Percentiles rank a stretch among this genome's conserved stretches.
Evolutionary conservation across 805 yeast genomes (phyloP).

Genomic region (Komagataella phaffii): DNA sequence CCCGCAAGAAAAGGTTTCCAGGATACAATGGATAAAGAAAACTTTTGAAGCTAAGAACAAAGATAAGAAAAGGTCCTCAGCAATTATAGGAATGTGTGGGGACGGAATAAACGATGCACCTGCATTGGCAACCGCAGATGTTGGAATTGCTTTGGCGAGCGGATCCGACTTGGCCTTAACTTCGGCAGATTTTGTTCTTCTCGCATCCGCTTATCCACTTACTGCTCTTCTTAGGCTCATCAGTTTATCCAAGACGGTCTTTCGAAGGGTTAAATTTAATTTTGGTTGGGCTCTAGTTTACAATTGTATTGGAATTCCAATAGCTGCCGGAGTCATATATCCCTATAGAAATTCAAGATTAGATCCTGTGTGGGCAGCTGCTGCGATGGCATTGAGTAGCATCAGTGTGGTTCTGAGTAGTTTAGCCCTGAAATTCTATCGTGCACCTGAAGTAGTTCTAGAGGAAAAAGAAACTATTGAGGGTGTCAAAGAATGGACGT

Average conservation of each 20-base stretch:
- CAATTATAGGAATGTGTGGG: constrained; percentile 64
- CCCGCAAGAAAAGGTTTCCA: constrained; percentile 59
- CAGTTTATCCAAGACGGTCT: constrained; percentile 34
- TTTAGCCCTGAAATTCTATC: constrained; percentile 33
- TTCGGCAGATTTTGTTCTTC: constrained; percentile 59
- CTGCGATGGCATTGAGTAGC: constrained; percentile 51
- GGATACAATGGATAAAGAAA: constrained; percentile 40
- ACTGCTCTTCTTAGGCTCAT: constrained; percentile 40
- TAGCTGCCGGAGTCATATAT: constrained; percentile 56
- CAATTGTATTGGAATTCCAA: constrained; percentile 43
- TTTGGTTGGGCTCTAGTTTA: constrained; percentile 48
- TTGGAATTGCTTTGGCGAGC: constrained; percentile 64
- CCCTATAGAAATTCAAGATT: constrained; percentile 40
- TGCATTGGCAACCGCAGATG: constrained; percentile 60
- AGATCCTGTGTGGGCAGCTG: constrained; percentile 55
- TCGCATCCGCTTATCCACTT: constrained; percentile 38
- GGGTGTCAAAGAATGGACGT: background rate
- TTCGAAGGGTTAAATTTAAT: constrained; percentile 40
- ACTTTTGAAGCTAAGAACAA: constrained; percentile 16
- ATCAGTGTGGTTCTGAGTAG: constrained; percentile 46
- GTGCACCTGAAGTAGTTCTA: constrained; percentile 16
- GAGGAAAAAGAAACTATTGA: background rate
- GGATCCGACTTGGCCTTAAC: constrained; percentile 69
- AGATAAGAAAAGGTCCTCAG: constrained; percentile 7
- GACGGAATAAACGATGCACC: constrained; percentile 83